Conservation (phyloP, 2,329 filamentous ascomycete species). For the Eutypa lata region DNA sequence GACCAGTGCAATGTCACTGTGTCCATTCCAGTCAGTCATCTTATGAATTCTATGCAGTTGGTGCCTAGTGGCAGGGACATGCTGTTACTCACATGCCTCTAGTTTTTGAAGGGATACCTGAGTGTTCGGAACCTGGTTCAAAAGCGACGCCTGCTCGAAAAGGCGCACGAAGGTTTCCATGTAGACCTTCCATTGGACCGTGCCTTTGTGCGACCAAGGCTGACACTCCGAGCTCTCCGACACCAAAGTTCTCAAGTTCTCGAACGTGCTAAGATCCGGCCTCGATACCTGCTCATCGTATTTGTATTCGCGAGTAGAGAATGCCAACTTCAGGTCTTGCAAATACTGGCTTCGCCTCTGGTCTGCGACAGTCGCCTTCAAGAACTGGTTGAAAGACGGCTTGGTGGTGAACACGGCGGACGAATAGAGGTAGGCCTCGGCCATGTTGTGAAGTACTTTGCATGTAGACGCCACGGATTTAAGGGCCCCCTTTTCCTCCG, state of each 20-base stretch:
- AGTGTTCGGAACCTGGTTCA: neutral
- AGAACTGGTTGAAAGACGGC: conserved; percentile 2
- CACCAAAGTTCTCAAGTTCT: conserved; percentile 8
- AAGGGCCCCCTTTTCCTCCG: conserved; percentile 4
- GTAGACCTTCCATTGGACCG: conserved; percentile 2
- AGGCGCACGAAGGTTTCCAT: conserved; percentile 5
- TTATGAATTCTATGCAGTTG: too few species aligned
- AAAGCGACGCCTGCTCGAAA: conserved; percentile 11
- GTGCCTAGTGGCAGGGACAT: neutral
- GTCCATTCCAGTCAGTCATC: neutral
- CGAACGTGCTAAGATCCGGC: conserved; percentile 8
- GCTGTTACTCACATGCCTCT: conserved; percentile 4
- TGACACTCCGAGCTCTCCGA: conserved; percentile 13
- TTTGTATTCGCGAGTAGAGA: conserved; percentile 5
- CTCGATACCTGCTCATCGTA: neutral
- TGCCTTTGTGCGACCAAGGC: conserved; percentile 4
- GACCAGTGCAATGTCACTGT: conserved; percentile 13
- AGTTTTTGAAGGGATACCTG: conserved; percentile 9
- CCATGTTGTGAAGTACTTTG: conserved; percentile 5
- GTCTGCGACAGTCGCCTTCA: conserved; percentile 1
- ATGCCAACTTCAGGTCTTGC: conserved; percentile 8
- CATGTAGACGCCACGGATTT: conserved; percentile 6
- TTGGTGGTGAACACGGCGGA: conserved; percentile 7
- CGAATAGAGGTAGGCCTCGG: conserved; percentile 12
- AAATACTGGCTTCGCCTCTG: conserved; percentile 5